These are phyloP conservation scores for Cystobasidium ongulense DNA, from an alignment of 768 basidiomycete species.

Conservation along the genomic window DNA sequence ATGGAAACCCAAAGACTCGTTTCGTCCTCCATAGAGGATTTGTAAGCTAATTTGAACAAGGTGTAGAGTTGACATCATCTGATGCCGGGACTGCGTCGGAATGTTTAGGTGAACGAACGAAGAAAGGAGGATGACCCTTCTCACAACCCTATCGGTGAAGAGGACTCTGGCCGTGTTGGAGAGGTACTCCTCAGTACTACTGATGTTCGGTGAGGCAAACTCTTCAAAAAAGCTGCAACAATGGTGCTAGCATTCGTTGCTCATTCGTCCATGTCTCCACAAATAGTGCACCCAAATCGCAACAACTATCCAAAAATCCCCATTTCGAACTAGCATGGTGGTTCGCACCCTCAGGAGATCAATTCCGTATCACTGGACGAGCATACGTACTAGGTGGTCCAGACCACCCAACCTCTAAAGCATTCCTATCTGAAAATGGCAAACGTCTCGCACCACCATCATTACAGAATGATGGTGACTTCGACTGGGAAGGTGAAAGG, in stretches of 20 bases:
- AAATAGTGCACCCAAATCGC: conserved; percentile 35
- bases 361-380: conserved; percentile 62
- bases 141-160: conserved; percentile 17
- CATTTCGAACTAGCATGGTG: conserved; percentile 66
- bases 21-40: conserved; percentile 26
- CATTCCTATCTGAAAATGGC: conserved; percentile 44
- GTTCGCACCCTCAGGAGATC: conserved; percentile 59
- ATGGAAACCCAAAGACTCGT: conserved; percentile 24
- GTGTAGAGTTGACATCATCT: neutral
- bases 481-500: conserved; percentile 59
- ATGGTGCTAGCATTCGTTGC: neutral
- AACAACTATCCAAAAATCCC: conserved; percentile 32
- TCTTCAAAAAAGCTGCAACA: neutral
- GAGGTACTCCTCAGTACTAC: conserved; percentile 32
- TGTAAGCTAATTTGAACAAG: neutral
- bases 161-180: neutral
- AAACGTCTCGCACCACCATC: conserved; percentile 29
- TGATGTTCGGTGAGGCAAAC: conserved; percentile 11
- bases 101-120: conserved; percentile 21
- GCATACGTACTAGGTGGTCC: conserved; percentile 56
- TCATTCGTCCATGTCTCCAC: neutral
- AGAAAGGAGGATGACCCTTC: conserved; percentile 35
- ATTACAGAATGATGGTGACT: conserved; percentile 39
- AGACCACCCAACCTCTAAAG: conserved; percentile 45
- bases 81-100: neutral